These are phyloP conservation scores for Microbotryum violaceum DNA, from an alignment of 1,284 basidiomycete genomes.

Conservation along the genomic window DNA sequence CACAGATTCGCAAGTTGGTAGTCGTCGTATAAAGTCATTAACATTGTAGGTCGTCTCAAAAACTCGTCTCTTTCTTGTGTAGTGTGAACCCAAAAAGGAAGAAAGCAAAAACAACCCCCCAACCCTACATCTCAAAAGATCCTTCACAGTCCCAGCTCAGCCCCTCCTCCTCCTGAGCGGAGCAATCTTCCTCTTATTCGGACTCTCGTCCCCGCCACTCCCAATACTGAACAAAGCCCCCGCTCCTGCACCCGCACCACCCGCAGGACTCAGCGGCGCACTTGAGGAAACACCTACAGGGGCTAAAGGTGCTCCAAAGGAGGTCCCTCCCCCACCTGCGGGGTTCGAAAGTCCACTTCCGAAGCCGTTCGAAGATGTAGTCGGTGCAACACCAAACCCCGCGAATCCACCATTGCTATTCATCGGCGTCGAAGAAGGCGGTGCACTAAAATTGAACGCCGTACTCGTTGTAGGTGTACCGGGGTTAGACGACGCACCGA, in stretches of 20 bases:
- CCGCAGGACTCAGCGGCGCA: neutral
- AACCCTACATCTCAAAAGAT: too few species aligned
- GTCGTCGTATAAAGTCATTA: too few species aligned
- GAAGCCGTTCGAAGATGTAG: neutral
- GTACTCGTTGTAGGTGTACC: neutral
- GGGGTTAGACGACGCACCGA: neutral
- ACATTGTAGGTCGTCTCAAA: too few species aligned
- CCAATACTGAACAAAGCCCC: constrained; percentile 2
- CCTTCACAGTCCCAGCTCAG: too few species aligned
- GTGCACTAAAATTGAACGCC: neutral
- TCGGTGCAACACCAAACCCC: neutral
- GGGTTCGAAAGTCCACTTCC: neutral
- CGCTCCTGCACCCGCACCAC: neutral
- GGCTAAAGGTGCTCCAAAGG: neutral
- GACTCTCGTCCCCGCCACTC: constrained; percentile 6
- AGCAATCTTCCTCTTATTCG: neutral
- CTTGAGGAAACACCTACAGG: neutral
- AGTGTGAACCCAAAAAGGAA: too few species aligned
- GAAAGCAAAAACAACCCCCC: too few species aligned
- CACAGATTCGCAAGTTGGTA: too few species aligned
- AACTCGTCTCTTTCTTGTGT: too few species aligned
- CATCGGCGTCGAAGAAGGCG: neutral
- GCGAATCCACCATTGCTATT: too few species aligned
- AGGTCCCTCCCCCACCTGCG: neutral
- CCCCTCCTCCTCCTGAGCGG: constrained; percentile 1